These are phyloP conservation scores for Colletotrichum horii DNA, from an alignment of 2,329 filamentous ascomycete species.

Conservation along the genomic window DNA sequence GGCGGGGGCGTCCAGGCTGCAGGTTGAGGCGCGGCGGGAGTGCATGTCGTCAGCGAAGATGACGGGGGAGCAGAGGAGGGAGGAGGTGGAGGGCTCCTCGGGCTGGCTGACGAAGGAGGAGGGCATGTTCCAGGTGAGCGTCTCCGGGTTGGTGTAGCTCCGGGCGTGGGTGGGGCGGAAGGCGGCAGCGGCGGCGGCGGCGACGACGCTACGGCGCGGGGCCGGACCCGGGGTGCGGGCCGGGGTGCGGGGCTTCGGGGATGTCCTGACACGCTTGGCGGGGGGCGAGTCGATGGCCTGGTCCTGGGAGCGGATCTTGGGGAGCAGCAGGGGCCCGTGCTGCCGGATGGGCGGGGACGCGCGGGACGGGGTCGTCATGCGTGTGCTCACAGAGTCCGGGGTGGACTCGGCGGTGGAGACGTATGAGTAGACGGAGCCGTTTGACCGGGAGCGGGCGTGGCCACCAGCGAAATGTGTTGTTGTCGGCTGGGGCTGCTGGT, in stretches of 20 bases:
- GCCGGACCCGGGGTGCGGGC: background rate
- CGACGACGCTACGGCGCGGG: constrained; percentile 22
- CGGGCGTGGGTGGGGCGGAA: constrained; percentile 56
- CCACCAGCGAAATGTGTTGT: constrained; percentile 35
- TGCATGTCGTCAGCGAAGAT: constrained; percentile 54
- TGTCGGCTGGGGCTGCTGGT: constrained; percentile 24
- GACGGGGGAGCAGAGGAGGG: constrained; percentile 72
- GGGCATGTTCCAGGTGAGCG: constrained; percentile 44
- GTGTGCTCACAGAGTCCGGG: constrained; percentile 70
- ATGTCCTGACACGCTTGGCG: constrained; percentile 61
- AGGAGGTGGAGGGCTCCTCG: constrained; percentile 36
- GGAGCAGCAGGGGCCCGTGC: constrained; percentile 80
- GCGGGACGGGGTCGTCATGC: constrained; percentile 69
- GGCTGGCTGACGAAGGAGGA: constrained; percentile 34
- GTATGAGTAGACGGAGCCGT: constrained; percentile 71
- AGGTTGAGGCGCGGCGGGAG: constrained; percentile 67
- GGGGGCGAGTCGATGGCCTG: constrained; percentile 68
- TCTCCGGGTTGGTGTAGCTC: constrained; percentile 68
- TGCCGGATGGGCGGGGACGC: constrained; percentile 75
- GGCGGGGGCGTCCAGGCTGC: constrained; percentile 69
- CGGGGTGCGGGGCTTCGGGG: constrained; percentile 44
- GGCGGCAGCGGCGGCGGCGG: constrained; percentile 28
- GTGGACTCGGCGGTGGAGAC: constrained; percentile 64
- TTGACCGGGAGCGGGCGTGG: constrained; percentile 69
- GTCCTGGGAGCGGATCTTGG: constrained; percentile 87